These are phyloP conservation scores for Aspergillus clavatus DNA, from an alignment of 2,329 filamentous ascomycete genomes.

Conservation along the genomic window DNA sequence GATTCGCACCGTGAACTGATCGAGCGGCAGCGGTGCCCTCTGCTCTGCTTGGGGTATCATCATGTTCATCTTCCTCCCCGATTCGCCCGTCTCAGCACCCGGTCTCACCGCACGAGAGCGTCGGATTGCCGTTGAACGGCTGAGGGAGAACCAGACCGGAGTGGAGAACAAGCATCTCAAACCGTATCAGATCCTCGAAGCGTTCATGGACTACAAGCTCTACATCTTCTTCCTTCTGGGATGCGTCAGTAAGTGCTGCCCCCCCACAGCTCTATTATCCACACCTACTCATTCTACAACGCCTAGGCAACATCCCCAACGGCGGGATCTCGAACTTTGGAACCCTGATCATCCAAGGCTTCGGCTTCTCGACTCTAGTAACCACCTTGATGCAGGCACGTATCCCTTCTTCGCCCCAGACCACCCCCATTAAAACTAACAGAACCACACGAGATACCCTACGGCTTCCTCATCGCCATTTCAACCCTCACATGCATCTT, in stretches of 20 bases:
- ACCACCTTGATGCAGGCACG: constrained; percentile 50
- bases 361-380: constrained; percentile 52
- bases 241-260: constrained; percentile 36
- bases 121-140: constrained; percentile 51
- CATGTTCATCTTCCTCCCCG: constrained; percentile 54
- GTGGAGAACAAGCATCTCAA: constrained; percentile 55
- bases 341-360: constrained; percentile 55
- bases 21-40: constrained; percentile 40
- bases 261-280: background rate
- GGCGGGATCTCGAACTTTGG: constrained; percentile 57
- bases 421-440: background rate
- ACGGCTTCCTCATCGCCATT: constrained; percentile 47
- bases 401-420: background rate
- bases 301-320: constrained; percentile 47
- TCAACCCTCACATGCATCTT: constrained; percentile 48
- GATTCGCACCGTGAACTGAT: constrained; percentile 3
- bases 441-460: constrained; percentile 40
- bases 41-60: constrained; percentile 57
- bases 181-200: constrained; percentile 52
- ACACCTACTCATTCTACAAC: background rate
- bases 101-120: constrained; percentile 50
- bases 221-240: constrained; percentile 55
- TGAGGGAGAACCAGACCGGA: constrained; percentile 56
- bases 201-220: constrained; percentile 54
- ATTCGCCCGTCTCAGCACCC: constrained; percentile 52